Conservation (phyloP, 352 stramenopile genomes). For the Pythium graminicola region DNA sequence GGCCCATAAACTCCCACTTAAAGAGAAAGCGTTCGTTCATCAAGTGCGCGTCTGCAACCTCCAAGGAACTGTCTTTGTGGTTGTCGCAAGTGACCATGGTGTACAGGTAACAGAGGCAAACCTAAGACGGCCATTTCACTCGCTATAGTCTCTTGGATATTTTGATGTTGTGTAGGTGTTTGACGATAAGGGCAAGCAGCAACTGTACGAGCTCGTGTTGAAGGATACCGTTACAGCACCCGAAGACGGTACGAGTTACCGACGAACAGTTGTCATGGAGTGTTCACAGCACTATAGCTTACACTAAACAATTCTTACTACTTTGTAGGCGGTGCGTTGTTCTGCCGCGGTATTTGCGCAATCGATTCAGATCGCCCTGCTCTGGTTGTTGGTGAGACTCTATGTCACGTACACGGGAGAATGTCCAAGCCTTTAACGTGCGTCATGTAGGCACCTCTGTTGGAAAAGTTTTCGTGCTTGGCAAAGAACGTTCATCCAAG, state of each 20-base stretch:
- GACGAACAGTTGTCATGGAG: background rate
- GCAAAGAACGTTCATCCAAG: slow-evolving; percentile 49
- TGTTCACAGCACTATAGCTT: no score
- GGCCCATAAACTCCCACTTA: slow-evolving; percentile 24
- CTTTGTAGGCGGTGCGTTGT: slow-evolving; percentile 33
- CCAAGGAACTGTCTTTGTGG: slow-evolving; percentile 39
- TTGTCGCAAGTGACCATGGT: slow-evolving; percentile 55
- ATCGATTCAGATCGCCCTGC: slow-evolving; percentile 39
- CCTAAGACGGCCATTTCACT: background rate
- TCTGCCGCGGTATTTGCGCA: slow-evolving; percentile 57
- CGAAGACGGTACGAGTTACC: slow-evolving; percentile 33
- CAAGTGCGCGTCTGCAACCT: slow-evolving; percentile 61
- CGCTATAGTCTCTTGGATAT: no score
- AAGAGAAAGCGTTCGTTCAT: slow-evolving; percentile 36
- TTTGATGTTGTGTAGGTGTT: slow-evolving; percentile 52
- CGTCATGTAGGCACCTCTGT: slow-evolving; percentile 41
- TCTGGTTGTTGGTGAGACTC: slow-evolving; percentile 38
- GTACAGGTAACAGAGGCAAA: slow-evolving; percentile 46
- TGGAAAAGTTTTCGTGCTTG: slow-evolving; percentile 52
- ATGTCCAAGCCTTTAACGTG: background rate
- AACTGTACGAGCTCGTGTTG: slow-evolving; percentile 45
- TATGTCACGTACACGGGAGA: background rate
- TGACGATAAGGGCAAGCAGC: slow-evolving; percentile 46
- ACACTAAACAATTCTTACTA: no score
- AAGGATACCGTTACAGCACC: slow-evolving; percentile 40